A percentile compares a stretch with the other conserved stretches of the same genome.
These are phyloP conservation scores for Hemileccinum impolitum DNA, from an alignment of 768 basidiomycete species.

Conservation along the genomic window DNA sequence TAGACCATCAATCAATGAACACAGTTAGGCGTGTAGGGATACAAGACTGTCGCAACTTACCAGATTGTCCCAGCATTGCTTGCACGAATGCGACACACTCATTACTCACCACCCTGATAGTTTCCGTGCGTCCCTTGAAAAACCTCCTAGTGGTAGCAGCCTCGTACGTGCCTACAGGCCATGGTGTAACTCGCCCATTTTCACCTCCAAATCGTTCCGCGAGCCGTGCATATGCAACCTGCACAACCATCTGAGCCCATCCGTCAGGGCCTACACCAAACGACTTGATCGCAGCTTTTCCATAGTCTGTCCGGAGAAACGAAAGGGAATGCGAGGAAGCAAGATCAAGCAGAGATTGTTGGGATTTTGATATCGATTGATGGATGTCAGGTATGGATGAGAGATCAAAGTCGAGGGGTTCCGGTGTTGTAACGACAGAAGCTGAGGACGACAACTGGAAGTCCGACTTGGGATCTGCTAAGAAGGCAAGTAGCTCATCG, in stretches of 20 bases:
- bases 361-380: conserved; percentile 54
- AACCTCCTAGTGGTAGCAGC: conserved; percentile 88
- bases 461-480: conserved; percentile 63
- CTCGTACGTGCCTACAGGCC: conserved; percentile 86
- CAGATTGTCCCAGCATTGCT: conserved; percentile 60
- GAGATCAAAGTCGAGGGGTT: conserved; percentile 63
- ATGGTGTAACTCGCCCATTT: conserved; percentile 29
- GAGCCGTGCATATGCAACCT: conserved; percentile 81
- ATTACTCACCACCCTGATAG: conserved; percentile 78
- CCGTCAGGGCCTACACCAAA: conserved; percentile 91
- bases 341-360: conserved; percentile 52
- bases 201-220: conserved; percentile 33
- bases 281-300: conserved; percentile 81
- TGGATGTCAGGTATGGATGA: conserved; percentile 33
- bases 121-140: conserved; percentile 88
- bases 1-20: not conserved
- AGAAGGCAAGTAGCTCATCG: conserved; percentile 61
- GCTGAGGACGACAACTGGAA: conserved; percentile 40
- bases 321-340: conserved; percentile 60
- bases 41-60: conserved; percentile 15
- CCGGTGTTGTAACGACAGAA: conserved; percentile 31
- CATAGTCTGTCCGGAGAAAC: conserved; percentile 69
- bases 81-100: conserved; percentile 77
- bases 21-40: not conserved
- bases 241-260: conserved; percentile 91